Conservation (phyloP, 129 eudicot species). For the Flaveria robusta region DNA sequence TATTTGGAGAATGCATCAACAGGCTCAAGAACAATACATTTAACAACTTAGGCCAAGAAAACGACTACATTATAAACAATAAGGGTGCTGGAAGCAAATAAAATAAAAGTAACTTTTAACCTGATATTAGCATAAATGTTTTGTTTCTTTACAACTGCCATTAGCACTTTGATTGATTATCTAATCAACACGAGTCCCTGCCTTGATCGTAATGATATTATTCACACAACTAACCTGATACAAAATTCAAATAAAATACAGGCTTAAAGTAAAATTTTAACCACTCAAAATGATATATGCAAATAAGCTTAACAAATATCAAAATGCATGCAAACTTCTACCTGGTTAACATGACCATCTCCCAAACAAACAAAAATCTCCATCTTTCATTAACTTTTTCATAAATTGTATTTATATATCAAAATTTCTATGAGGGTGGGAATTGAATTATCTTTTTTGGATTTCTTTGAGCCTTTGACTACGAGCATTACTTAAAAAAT, state of each 20-base stretch:
- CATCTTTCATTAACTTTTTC: constrained; percentile 71
- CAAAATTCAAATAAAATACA: neutral
- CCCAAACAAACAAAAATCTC: constrained; percentile 65
- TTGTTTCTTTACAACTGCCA: constrained; percentile 52
- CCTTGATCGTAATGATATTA: constrained; percentile 74
- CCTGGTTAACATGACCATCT: constrained; percentile 92
- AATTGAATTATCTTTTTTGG: no score
- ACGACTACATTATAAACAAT: no score
- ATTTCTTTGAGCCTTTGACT: no score
- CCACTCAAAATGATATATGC: no score
- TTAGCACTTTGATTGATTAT: constrained; percentile 65
- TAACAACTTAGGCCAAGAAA: no score
- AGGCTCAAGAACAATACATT: no score
- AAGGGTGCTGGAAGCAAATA: no score
- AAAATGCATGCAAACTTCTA: neutral
- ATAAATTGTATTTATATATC: constrained; percentile 34
- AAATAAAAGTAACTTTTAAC: no score
- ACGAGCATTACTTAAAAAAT: no score
- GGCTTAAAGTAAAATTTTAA: neutral
- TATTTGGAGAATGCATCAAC: no score
- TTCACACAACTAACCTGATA: constrained; percentile 88
- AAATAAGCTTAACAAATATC: no score
- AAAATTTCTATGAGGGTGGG: no score
- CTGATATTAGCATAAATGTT: constrained; percentile 50
- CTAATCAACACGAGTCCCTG: constrained; percentile 87